A percentile compares a stretch with the other conserved stretches of the same genome.
Conservation (phyloP, 108 stramenopile genomes). For the Fistulifera solaris region DNA sequence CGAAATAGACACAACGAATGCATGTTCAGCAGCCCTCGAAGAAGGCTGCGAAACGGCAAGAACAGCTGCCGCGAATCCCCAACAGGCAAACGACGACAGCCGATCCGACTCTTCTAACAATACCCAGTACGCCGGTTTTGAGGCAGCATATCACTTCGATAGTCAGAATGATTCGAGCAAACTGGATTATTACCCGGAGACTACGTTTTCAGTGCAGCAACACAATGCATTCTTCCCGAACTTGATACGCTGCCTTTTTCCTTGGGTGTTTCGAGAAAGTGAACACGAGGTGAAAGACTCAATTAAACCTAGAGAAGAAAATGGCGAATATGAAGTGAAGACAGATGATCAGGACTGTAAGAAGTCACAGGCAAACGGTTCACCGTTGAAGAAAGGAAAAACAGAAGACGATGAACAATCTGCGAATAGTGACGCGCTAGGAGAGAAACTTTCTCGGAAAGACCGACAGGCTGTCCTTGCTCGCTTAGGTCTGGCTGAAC, state of each 20-base stretch:
- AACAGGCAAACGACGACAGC: slow-evolving; percentile 1
- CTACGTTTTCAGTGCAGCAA: background rate
- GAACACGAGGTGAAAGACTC: background rate
- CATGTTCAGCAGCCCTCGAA: slow-evolving; percentile 2
- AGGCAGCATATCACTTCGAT: slow-evolving; percentile 16
- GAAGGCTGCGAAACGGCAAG: too few species aligned
- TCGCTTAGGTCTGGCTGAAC: slow-evolving; percentile 26
- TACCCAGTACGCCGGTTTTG: slow-evolving; percentile 20
- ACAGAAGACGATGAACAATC: slow-evolving; percentile 27
- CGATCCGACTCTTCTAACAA: background rate
- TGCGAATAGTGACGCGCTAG: slow-evolving; percentile 30
- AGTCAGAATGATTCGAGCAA: background rate
- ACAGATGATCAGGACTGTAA: slow-evolving; percentile 1
- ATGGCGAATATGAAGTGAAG: background rate
- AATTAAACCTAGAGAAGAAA: background rate
- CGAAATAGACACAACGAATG: background rate
- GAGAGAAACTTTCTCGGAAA: slow-evolving; percentile 30
- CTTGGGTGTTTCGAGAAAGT: background rate
- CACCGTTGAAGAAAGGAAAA: background rate
- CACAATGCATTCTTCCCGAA: background rate
- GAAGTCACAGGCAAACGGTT: too few species aligned
- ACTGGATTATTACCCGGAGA: background rate
- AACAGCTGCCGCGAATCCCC: slow-evolving; percentile 5
- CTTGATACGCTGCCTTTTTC: background rate
- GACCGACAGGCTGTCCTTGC: slow-evolving; percentile 40